Evolutionary conservation across 805 yeast genomes (phyloP).

Genomic region (Candida silvicultrix): DNA sequence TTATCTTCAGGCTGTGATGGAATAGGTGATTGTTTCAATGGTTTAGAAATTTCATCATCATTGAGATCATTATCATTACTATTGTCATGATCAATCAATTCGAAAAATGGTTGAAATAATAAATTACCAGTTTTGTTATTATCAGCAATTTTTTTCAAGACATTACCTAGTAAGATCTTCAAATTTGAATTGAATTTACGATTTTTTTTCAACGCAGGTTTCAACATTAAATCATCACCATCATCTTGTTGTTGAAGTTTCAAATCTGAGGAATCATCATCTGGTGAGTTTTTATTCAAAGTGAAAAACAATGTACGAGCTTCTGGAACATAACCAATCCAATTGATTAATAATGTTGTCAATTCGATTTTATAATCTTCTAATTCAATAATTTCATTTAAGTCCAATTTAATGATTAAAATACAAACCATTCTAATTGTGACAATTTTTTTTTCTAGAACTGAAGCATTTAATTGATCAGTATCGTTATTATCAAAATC

Average conservation of each 20-base stretch:
- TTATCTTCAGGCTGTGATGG: background rate
- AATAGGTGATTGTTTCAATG: too few relatives aligned
- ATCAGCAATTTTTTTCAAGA: slow-evolving; percentile 16
- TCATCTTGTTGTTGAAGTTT: slow-evolving; percentile 3
- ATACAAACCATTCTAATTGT: slow-evolving; percentile 52
- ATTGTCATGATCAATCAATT: slow-evolving; percentile 14
- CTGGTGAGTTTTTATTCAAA: slow-evolving; percentile 18
- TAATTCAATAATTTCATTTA: slow-evolving; percentile 36
- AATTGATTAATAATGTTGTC: slow-evolving; percentile 52
- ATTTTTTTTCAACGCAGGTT: background rate
- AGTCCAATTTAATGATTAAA: slow-evolving; percentile 50
- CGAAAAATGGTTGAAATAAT: slow-evolving; percentile 21
- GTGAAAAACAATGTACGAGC: slow-evolving; percentile 53
- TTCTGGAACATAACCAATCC: slow-evolving; percentile 59
- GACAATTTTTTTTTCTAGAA: slow-evolving; percentile 26
- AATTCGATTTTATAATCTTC: slow-evolving; percentile 53
- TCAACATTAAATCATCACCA: background rate
- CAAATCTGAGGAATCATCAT: background rate
- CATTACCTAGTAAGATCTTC: slow-evolving; percentile 17
- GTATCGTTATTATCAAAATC: slow-evolving; percentile 22
- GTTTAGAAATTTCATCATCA: too few relatives aligned
- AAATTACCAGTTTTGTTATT: slow-evolving; percentile 13
- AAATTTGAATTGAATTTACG: slow-evolving; percentile 17
- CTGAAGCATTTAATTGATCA: slow-evolving; percentile 15
- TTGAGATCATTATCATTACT: background rate